Evolutionary conservation across 2,329 filamentous ascomycete genomes (phyloP), one percentile per base, ranked within the genome.

Genomic region (Diaporthe longicolla): DNA sequence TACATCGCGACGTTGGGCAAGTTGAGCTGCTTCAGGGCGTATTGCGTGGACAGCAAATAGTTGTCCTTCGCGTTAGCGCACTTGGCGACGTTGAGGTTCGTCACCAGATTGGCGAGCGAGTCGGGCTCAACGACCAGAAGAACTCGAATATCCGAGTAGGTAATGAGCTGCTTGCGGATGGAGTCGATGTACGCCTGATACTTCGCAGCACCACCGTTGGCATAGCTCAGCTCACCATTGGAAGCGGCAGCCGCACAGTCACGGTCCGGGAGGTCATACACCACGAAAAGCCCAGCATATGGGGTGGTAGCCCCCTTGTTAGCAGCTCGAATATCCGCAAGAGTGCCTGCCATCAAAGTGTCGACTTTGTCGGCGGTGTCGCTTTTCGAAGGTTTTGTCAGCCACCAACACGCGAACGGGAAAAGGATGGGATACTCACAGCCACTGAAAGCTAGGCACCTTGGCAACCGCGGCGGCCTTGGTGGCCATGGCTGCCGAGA

Each of bases 1-100:
- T 90, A 90, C 88, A 89, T 88, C 80, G 86, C 83, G 35, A 90
- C 88, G 77, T 90, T 88, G 74, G 87, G 85, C 15, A 90, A 83
- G 80, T 90, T 87, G 37, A 90, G 85, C 70, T 85, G 80, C 74
- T 82, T 84, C 74, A 90, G 74, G 58, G 89, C 88, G 77, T 90
- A 89, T 76, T 85, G 80, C 50, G 85, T 87, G 78, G 87, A 84
- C 57, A 85, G 84, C 61, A 86, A 81, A 80, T 90, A 90, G 21
- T 85, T 85, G 7, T 79, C 76, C n/a, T 85, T 81, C 13, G 89
- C 87, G 66, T 81, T 81, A 68, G 84, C 63, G 78, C 89, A 90
- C 80, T 89, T 89, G 73, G 84, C 76, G 8, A 88, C 84, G 76
- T 83, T 83, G 77, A 86, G 71, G 83, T 90, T 91, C 77, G 89